A percentile compares a stretch with the other conserved stretches of the same genome.
Conservation (phyloP, 225 moss, liverwort and hornwort genomes). For the Anthoceros angustus region DNA sequence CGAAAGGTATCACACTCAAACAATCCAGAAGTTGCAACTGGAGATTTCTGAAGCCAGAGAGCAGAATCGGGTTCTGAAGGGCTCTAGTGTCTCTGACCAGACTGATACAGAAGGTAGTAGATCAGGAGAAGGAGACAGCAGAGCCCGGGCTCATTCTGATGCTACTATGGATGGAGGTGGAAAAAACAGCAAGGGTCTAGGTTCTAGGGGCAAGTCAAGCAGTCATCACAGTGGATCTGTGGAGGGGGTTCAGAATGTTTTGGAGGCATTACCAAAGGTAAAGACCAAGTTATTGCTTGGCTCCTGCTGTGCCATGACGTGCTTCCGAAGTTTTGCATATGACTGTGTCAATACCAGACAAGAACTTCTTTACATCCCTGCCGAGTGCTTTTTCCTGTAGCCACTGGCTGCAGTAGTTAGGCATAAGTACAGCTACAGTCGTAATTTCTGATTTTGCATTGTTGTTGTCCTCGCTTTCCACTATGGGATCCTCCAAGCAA, state of each 20-base stretch:
- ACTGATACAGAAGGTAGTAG: slow-evolving; percentile 42
- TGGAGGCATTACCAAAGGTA: slow-evolving; percentile 39
- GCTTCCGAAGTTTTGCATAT: too few species aligned
- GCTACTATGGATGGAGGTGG: slow-evolving; percentile 23
- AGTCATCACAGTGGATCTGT: slow-evolving; percentile 19
- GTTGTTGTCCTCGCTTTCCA: too few species aligned
- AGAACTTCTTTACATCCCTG: too few species aligned
- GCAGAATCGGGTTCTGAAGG: slow-evolving; percentile 46
- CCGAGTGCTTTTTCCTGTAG: too few species aligned
- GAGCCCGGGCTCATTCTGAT: slow-evolving; percentile 36
- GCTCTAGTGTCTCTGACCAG: slow-evolving; percentile 30
- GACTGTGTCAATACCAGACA: too few species aligned
- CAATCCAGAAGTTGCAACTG: slow-evolving; percentile 59
- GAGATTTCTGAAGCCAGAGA: slow-evolving; percentile 64
- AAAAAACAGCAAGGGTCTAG: slow-evolving; percentile 21
- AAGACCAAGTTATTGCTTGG: too few species aligned
- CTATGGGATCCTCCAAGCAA: too few species aligned
- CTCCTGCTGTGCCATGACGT: too few species aligned
- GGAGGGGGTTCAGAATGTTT: slow-evolving; percentile 47
- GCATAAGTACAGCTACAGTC: too few species aligned
- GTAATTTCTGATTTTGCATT: too few species aligned
- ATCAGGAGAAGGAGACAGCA: slow-evolving; percentile 20
- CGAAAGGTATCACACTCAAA: slow-evolving; percentile 73
- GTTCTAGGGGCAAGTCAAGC: slow-evolving; percentile 36
- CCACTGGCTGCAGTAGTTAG: too few species aligned